Conservation (phyloP, 2,329 filamentous ascomycete species). For the Ophiostoma sp. region DNA sequence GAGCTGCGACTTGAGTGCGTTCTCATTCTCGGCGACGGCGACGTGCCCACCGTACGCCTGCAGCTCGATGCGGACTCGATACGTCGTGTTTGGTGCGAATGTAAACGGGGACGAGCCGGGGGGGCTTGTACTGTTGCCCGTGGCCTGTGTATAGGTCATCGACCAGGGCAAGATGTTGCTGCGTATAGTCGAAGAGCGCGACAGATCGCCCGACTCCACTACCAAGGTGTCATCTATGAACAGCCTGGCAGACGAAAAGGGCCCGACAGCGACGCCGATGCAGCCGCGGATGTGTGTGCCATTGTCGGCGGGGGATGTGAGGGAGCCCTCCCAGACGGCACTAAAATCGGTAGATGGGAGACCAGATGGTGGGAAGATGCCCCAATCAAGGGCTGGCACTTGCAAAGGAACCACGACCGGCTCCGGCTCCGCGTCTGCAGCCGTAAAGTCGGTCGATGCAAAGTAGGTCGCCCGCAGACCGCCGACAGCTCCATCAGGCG, state of each 20-base stretch:
- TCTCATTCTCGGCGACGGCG: background rate
- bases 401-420: background rate
- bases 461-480: background rate
- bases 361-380: background rate
- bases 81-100: background rate
- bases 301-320: background rate
- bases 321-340: background rate
- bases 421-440: background rate
- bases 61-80: background rate
- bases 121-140: background rate
- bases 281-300: background rate
- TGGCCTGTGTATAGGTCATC: background rate
- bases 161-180: background rate
- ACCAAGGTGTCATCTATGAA: background rate
- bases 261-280: background rate
- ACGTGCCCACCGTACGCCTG: background rate
- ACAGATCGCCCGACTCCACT: background rate
- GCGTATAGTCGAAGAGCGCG: background rate
- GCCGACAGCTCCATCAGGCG: background rate
- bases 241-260: background rate
- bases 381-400: background rate
- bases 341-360: background rate
- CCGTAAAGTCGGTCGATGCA: background rate
- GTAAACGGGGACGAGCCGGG: background rate
- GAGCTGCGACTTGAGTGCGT: background rate